Evolutionary conservation across 345 rosid species (phyloP).

Genomic region (Brassica incana): DNA sequence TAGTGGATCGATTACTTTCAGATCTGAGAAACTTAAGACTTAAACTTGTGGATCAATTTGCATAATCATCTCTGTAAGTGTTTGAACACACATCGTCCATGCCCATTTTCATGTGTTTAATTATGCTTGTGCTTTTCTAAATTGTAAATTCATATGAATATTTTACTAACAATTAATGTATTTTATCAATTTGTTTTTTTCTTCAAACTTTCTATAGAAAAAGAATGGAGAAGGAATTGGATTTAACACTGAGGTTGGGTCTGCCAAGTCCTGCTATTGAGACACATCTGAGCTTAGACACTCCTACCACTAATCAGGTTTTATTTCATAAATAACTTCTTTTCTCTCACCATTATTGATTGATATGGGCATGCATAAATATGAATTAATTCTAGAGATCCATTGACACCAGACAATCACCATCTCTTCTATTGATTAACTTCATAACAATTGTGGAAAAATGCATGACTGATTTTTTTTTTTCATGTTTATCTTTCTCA

Average conservation of each 20-base stretch:
- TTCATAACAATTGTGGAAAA: not conserved
- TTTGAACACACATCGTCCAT: constrained; percentile 13
- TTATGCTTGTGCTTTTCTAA: not conserved
- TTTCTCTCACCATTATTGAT: constrained; percentile 2
- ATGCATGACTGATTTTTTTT: not conserved
- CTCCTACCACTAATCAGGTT: constrained; percentile 28
- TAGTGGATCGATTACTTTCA: constrained; percentile 36
- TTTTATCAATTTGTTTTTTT: not conserved
- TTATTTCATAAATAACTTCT: not conserved
- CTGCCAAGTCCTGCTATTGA: constrained; percentile 27
- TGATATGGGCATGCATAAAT: constrained; percentile 27
- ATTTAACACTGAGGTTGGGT: constrained; percentile 41
- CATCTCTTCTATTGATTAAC: not conserved
- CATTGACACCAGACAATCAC: not conserved
- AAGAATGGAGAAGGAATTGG: constrained; percentile 28
- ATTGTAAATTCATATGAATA: not conserved
- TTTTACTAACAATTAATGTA: not conserved
- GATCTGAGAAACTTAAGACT: constrained; percentile 16
- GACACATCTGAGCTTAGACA: constrained; percentile 22
- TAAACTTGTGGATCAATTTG: constrained; percentile 7
- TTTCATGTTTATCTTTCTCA: not conserved
- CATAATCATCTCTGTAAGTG: constrained; percentile 30
- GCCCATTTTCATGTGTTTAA: not conserved
- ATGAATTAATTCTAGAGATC: not conserved
- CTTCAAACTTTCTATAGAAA: not conserved